A percentile compares a stretch with the other conserved stretches of the same genome.
These are phyloP conservation scores for Syzygium syzygioides DNA, from an alignment of 441 rosid species.

Conservation along the genomic window DNA sequence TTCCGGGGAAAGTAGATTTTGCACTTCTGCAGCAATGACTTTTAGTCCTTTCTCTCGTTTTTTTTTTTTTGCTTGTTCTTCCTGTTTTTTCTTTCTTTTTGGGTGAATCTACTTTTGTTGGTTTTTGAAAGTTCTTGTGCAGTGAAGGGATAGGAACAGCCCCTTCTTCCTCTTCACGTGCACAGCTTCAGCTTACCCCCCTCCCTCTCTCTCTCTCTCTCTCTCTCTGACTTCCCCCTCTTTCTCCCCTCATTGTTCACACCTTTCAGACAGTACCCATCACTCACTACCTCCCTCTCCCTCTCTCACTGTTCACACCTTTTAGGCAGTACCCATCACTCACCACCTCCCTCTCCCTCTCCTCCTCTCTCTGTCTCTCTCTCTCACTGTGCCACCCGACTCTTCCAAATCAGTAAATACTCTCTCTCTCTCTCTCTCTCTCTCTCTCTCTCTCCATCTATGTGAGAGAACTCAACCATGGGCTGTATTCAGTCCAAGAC, in stretches of 20 bases:
- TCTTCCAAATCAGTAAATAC: not conserved
- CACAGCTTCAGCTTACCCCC: not conserved
- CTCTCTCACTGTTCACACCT: not conserved
- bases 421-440: not conserved
- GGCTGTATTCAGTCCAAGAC: slow-evolving; percentile 25
- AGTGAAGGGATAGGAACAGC: not conserved
- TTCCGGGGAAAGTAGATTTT: not conserved
- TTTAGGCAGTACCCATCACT: too few species aligned
- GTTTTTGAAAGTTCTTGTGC: not conserved
- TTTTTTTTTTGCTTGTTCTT: not conserved
- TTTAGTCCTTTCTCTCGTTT: not conserved
- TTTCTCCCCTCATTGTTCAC: not conserved
- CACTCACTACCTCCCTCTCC: not conserved
- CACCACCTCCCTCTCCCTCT: not conserved
- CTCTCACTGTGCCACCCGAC: not conserved
- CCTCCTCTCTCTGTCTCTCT: not conserved
- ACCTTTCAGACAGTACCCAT: not conserved
- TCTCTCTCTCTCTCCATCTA: not conserved
- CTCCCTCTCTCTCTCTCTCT: not conserved
- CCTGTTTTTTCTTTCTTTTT: not conserved
- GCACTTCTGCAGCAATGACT: not conserved
- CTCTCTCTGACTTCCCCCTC: not conserved
- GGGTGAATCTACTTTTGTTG: not conserved
- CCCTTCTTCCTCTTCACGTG: slow-evolving; percentile 4
- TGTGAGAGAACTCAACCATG: slow-evolving; percentile 6